Base-by-base conservation (phyloP, 2,329 filamentous ascomycete species). In the Neocucurbitaria cava region DNA sequence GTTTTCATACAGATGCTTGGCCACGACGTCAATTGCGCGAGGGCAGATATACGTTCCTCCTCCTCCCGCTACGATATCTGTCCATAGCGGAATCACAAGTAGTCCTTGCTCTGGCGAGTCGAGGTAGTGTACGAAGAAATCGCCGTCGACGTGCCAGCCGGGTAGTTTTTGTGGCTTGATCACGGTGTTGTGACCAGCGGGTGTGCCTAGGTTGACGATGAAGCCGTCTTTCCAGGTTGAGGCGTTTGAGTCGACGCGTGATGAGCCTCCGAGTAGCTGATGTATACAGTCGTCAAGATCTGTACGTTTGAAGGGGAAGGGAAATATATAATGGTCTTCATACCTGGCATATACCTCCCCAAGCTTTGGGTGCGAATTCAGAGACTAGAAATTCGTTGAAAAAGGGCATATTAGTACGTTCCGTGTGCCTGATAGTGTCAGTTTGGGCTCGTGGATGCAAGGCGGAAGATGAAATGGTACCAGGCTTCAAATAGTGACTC, bases 41-140 rank as follows among this genome's bases (percentile, higher is more conserved):
- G 86, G 83, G 62, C 86, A 89, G 43, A 90, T 82, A 66, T 85
- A 79, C 0, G 88, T 90, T 3, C 85, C 88, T 23, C 88, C 88
- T 5, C 85, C 87, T 30, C 81, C 79, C 0, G 83, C 73, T 8
- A 77, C 74, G 46, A 90, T 84, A 66, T 90, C 87, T 0, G 81
- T 86, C 76, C 87, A 90, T 5, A 90, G 72, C 1, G 88, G 87
- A 36, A 89, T 89, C 11, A 90, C 86, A 1, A 90, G 78, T 13
- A 90, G 74, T 0, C 80, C 88, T 71, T 91, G 88, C 75, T 91
- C 88, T 0, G 85, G 85, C 18, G 84, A 87, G 68, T 90, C 88
- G 31, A 91, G 82, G 61, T 87, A 91, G 76, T 90, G 88, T 5
- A 88, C 81, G 69, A 90, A 90, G 72, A 89, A 90, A 62, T 90